A percentile compares a stretch with the other conserved stretches of the same genome.
Conservation (phyloP, 225 moss, liverwort and hornwort species). For the Neckera pumila region DNA sequence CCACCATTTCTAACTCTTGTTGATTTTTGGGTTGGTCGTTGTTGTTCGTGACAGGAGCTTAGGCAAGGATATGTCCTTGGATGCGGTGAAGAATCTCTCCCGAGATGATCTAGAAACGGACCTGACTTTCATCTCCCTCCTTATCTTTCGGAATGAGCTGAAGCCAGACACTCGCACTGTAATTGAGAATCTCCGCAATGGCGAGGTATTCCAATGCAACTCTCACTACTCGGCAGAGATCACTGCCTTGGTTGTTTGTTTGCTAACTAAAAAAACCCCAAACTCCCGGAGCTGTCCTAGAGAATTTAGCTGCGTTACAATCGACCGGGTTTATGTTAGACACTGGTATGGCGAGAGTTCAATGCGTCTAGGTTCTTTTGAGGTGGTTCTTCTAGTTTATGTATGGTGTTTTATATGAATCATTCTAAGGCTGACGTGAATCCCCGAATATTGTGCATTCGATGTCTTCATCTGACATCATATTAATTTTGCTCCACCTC, state of each 20-base stretch:
- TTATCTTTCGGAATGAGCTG: constrained; percentile 56
- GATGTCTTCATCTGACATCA: not conserved
- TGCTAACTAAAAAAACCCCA: not conserved
- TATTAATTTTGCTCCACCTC: not conserved
- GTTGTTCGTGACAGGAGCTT: constrained; percentile 19
- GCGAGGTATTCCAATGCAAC: constrained; percentile 22
- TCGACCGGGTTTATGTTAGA: not conserved
- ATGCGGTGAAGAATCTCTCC: constrained; percentile 22
- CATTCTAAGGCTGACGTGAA: not conserved
- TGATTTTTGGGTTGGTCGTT: not conserved
- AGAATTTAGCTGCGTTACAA: not conserved
- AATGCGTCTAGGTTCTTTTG: not conserved
- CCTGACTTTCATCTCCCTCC: constrained; percentile 38
- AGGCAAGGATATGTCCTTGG: constrained; percentile 8
- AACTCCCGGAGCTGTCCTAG: not conserved
- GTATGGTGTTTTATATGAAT: not conserved
- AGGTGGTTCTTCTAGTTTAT: not conserved
- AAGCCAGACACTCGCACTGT: constrained; percentile 31
- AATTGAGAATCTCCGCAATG: constrained; percentile 25
- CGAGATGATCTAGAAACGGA: constrained; percentile 42
- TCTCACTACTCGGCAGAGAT: not conserved
- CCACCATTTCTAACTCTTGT: not conserved
- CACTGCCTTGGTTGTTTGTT: not conserved
- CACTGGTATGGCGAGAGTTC: not conserved
- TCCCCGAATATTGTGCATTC: not conserved